These are phyloP conservation scores for Venturia pyrina DNA, from an alignment of 2,329 filamentous ascomycete genomes.

Conservation along the genomic window DNA sequence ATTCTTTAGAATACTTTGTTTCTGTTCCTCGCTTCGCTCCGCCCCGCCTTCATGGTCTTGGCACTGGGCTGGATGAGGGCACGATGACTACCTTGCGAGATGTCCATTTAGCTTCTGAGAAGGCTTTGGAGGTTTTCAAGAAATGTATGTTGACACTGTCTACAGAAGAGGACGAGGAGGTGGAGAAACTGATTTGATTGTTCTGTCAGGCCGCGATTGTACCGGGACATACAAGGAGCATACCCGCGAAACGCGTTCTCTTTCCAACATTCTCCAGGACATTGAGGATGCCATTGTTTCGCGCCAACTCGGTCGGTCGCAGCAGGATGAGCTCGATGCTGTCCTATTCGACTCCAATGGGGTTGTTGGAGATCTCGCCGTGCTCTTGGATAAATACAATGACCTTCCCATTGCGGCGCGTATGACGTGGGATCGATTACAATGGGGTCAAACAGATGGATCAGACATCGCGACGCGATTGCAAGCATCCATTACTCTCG, in stretches of 20 bases:
- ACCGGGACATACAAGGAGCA: slow-evolving; percentile 22
- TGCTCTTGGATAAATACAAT: slow-evolving; percentile 21
- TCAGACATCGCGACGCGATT: slow-evolving; percentile 19
- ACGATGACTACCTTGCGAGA: not conserved
- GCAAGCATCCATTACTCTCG: slow-evolving; percentile 19
- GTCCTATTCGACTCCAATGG: not conserved
- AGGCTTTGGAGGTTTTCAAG: slow-evolving; percentile 1
- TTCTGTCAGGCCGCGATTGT: not conserved
- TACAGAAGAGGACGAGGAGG: no score
- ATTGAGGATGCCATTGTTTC: slow-evolving; percentile 21
- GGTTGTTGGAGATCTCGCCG: slow-evolving; percentile 19
- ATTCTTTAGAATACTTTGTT: not conserved
- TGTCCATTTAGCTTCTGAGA: slow-evolving; percentile 1
- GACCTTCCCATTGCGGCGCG: slow-evolving; percentile 22
- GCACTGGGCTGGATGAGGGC: not conserved
- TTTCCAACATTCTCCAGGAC: slow-evolving; percentile 22
- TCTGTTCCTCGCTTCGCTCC: no score
- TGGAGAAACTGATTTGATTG: not conserved
- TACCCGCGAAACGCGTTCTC: slow-evolving; percentile 19
- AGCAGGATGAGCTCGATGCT: slow-evolving; percentile 15
- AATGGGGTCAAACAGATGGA: slow-evolving; percentile 21
- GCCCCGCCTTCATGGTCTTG: no score
- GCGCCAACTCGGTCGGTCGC: slow-evolving; percentile 17
- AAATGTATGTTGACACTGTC: not conserved
- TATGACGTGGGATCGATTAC: slow-evolving; percentile 23